Base-by-base conservation (phyloP, 2,329 filamentous ascomycete genomes). In the Neocatenulostroma microsporum region DNA sequence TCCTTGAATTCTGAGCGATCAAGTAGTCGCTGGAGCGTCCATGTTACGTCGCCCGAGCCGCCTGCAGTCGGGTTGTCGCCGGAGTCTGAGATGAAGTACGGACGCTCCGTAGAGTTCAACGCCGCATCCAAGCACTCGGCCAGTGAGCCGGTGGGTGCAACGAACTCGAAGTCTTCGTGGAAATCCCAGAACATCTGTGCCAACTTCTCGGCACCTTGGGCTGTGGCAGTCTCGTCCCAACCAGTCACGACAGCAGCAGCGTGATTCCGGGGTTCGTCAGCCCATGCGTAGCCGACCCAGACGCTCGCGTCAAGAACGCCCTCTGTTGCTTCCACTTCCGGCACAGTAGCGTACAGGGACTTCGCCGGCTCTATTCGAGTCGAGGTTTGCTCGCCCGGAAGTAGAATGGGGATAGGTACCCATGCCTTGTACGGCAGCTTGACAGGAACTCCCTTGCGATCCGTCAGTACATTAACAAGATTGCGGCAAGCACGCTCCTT, bases 231-330 rank as follows among this genome's bases (percentile, higher is more conserved):
- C 23, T 37, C 25, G n/a, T 43, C 36, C 36, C 37, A 40, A 10
- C 46, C 46, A n/a, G 46, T 49, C 3, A 45, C 46, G 24, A 47
- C 42, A 11, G 47, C 42, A 9, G 46, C 31, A 8, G 41, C 46
- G 10, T 42, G 45, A 34, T 47, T 47, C 5, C 46, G 31, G 7
- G 20, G 20, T 20, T 49, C 46, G 30, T 49, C 46, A 11, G 41
- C 46, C 46, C 46, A 49, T 6, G 44, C 44, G 38, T 49, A 49
- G 2, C 46, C 46, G 11, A 49, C 41, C 44, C 41, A 49, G 14
- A 49, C 39, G 4, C 36, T 44, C 10, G 43, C 44, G 24, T 49
- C 46, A 11, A 49, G 24, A 1, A 49, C 31, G n/a, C 40, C 41
- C 1, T 38, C 28, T 4, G 36, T 31, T 2, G 37, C 31, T 23